Evolutionary conservation across 2,329 filamentous ascomycete genomes (phyloP).

Genomic region (Aspergillus sp.): DNA sequence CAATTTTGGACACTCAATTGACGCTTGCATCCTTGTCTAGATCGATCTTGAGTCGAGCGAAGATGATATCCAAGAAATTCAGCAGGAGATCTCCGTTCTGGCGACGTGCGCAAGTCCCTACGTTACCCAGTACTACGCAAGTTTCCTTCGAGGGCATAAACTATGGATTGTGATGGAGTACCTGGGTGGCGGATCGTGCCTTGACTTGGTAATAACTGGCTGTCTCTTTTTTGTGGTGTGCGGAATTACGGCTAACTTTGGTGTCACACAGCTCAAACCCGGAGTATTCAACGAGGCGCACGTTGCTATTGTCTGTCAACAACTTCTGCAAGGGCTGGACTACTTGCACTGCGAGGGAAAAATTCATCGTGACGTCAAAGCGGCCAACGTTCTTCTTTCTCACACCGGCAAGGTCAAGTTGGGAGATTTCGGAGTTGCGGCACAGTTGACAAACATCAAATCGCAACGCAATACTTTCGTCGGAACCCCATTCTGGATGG

Average conservation of each 20-base stretch:
- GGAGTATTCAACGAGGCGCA: slow-evolving; percentile 84
- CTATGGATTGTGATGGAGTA: slow-evolving; percentile 99
- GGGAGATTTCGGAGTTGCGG: slow-evolving; percentile 95
- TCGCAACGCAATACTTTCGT: slow-evolving; percentile 97
- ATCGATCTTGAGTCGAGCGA: slow-evolving; percentile 99
- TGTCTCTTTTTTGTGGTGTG: not conserved
- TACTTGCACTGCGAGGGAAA: slow-evolving; percentile 94
- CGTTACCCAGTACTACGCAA: slow-evolving; percentile 94
- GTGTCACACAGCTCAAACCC: slow-evolving; percentile 70
- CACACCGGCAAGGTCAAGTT: slow-evolving; percentile 89
- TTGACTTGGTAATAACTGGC: slow-evolving; percentile 71
- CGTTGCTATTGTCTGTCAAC: slow-evolving; percentile 90
- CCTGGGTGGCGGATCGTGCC: slow-evolving; percentile 88
- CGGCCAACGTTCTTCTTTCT: slow-evolving; percentile 92
- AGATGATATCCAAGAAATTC: slow-evolving; percentile 97
- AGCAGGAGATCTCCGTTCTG: slow-evolving; percentile 92
- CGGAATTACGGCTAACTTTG: not conserved
- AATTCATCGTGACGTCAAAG: slow-evolving; percentile 96
- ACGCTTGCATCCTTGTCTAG: slow-evolving; percentile 48
- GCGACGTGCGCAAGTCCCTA: slow-evolving; percentile 92
- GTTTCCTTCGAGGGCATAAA: slow-evolving; percentile 93
- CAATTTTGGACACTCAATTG: slow-evolving; percentile 7
- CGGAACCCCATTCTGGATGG: slow-evolving; percentile 97
- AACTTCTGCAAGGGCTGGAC: slow-evolving; percentile 84
- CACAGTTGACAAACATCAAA: slow-evolving; percentile 95